These are phyloP conservation scores for Claviceps africana DNA, from an alignment of 2,329 filamentous ascomycete genomes.

Conservation along the genomic window DNA sequence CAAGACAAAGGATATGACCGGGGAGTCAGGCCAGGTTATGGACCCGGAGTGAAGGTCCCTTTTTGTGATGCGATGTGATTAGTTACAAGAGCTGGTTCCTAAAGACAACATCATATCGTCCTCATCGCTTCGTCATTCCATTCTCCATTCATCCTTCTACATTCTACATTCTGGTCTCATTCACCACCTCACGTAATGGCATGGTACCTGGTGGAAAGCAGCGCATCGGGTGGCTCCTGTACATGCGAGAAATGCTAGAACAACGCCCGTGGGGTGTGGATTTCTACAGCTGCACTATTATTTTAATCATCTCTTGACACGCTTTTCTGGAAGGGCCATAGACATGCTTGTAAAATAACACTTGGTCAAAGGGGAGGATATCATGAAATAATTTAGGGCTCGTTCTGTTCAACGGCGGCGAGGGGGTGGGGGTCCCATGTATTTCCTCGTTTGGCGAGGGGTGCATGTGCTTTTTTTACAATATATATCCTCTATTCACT, in stretches of 20 bases:
- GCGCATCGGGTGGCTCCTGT: neutral
- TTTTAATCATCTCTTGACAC: neutral
- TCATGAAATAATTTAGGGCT: too few species aligned
- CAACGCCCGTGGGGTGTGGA: too few species aligned
- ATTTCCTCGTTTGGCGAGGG: too few species aligned
- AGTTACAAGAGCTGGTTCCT: neutral
- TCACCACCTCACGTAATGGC: neutral
- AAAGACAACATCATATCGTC: neutral
- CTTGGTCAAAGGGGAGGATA: too few species aligned
- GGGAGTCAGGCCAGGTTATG: constrained; percentile 2
- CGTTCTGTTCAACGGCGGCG: too few species aligned
- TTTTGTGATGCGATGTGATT: neutral
- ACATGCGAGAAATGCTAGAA: neutral
- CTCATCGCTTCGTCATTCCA: too few species aligned
- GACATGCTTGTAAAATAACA: too few species aligned
- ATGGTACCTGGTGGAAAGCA: neutral
- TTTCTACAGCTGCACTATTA: neutral
- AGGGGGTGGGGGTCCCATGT: too few species aligned
- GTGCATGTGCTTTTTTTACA: too few species aligned
- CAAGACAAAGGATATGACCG: constrained; percentile 3
- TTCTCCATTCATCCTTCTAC: neutral
- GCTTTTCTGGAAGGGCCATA: too few species aligned
- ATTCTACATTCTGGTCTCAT: neutral
- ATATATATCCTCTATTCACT: too few species aligned
- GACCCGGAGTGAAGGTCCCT: constrained; percentile 1